Percentiles rank a stretch among this genome's conserved stretches.
These are phyloP conservation scores for Taphrina confusa DNA, from an alignment of 1,139 yeast genomes.

Conservation along the genomic window DNA sequence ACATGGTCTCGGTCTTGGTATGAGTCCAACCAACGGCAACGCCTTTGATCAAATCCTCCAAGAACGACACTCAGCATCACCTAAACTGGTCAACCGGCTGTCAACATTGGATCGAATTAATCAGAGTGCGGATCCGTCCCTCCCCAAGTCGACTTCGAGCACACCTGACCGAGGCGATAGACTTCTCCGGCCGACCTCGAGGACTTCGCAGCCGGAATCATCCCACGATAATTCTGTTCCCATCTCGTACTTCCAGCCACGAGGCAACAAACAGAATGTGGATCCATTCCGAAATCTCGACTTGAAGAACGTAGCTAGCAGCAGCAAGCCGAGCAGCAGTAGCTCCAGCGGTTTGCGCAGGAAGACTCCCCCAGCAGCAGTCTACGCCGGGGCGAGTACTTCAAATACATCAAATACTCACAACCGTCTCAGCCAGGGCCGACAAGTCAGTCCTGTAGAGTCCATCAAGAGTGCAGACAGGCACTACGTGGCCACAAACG, in stretches of 20 bases:
- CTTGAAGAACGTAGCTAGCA: constrained; percentile 9
- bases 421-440: not conserved
- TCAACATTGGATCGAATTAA: constrained; percentile 16
- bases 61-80: not conserved
- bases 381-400: too few species aligned
- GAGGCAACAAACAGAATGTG: not conserved
- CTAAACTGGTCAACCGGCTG: not conserved
- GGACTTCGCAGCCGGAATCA: not conserved
- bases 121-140: not conserved
- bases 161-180: not conserved
- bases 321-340: not conserved
- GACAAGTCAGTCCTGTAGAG: not conserved
- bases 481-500: not conserved
- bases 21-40: constrained; percentile 1
- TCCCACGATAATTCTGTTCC: not conserved
- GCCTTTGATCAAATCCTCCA: constrained; percentile 8
- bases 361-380: not conserved
- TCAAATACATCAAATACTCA: not conserved
- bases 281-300: constrained; percentile 21
- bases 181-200: not conserved
- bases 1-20: constrained; percentile 16
- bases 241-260: constrained; percentile 14
- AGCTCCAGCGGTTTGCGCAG: not conserved
- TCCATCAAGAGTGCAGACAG: not conserved
- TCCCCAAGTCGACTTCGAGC: not conserved